Conservation (phyloP, 2,329 filamentous ascomycete genomes). For the Colletotrichum aenigma region DNA sequence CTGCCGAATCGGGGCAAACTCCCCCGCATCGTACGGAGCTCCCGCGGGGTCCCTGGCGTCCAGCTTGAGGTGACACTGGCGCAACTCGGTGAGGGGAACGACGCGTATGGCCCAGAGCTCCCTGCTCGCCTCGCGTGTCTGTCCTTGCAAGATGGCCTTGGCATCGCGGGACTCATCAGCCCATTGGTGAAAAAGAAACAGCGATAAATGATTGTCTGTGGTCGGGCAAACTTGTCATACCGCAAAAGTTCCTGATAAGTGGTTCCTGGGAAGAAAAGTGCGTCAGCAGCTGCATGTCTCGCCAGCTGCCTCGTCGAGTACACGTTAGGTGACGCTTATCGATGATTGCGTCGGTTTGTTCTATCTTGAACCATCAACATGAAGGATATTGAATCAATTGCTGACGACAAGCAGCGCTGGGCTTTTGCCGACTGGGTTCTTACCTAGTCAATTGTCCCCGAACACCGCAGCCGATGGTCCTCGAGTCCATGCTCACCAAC, state of each 20-base stretch:
- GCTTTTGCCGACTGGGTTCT: background rate
- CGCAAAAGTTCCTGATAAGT: background rate
- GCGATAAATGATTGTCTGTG: background rate
- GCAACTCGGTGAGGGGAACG: background rate
- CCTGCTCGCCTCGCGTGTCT: background rate
- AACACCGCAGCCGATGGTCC: background rate
- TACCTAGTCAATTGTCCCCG: background rate
- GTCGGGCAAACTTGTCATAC: background rate
- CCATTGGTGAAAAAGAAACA: background rate
- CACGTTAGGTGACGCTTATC: background rate
- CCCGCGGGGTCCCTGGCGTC: background rate
- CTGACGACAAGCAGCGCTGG: background rate
- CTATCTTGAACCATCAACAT: background rate
- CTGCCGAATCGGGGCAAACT: background rate
- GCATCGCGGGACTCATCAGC: background rate
- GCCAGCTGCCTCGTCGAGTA: background rate
- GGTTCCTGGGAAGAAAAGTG: background rate
- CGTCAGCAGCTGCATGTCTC: background rate
- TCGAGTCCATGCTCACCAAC: background rate
- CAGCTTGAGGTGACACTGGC: background rate
- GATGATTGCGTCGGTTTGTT: background rate
- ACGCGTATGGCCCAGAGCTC: background rate
- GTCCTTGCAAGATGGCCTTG: background rate
- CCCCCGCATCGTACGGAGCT: background rate
- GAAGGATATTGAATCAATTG: background rate